Conservation (phyloP, 345 rosid genomes). For the Populus ilicifolia region DNA sequence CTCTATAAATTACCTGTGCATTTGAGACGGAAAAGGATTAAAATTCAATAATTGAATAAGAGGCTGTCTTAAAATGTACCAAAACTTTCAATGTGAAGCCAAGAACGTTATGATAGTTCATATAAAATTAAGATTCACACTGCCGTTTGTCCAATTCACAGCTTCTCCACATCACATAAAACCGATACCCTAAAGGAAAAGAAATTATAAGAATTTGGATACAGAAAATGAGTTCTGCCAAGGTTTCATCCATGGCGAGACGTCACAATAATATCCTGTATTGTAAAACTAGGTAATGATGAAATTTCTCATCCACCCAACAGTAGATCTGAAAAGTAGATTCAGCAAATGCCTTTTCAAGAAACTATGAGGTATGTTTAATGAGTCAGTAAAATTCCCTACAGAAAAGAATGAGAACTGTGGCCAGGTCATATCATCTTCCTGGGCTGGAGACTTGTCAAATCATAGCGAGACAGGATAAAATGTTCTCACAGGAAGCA, state of each 20-base stretch:
- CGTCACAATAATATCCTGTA: not conserved
- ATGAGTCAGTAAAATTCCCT: not conserved
- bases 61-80: not conserved
- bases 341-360: not conserved
- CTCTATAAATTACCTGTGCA: slow-evolving; percentile 81
- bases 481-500: not conserved
- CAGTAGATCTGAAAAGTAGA: not conserved
- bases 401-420: not conserved
- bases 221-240: not conserved
- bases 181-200: not conserved
- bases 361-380: not conserved
- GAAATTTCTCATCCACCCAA: not conserved
- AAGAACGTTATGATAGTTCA: not conserved
- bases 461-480: not conserved
- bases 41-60: slow-evolving; percentile 4
- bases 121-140: not conserved
- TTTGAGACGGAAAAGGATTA: not conserved
- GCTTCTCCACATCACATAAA: not conserved
- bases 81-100: not conserved
- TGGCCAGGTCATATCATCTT: not conserved
- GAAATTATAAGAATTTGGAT: not conserved
- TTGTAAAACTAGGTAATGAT: not conserved
- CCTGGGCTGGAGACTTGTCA: not conserved
- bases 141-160: not conserved
- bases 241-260: not conserved